Percentiles rank a stretch among this genome's conserved stretches.
These are phyloP conservation scores for Salix dunnii DNA, from an alignment of 345 rosid species.

Conservation along the genomic window DNA sequence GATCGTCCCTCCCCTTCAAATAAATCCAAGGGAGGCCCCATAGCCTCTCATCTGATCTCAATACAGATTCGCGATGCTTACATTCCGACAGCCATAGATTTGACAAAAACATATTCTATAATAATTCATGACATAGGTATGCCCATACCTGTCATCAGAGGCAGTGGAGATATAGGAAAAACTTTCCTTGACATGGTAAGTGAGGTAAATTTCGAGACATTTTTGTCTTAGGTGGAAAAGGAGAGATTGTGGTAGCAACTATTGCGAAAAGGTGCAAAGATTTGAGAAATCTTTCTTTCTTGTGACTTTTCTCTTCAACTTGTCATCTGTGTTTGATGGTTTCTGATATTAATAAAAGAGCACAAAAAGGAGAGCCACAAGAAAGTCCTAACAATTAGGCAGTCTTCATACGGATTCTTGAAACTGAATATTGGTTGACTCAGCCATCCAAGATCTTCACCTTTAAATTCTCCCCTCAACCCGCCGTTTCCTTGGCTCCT, in stretches of 20 bases:
- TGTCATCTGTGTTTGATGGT: constrained; percentile 51
- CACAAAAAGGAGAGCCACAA: constrained; percentile 39
- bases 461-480: constrained; percentile 52
- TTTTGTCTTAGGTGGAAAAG: constrained; percentile 50
- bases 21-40: constrained; percentile 38
- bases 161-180: constrained; percentile 32
- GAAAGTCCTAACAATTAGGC: constrained; percentile 47
- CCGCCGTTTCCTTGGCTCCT: constrained; percentile 38
- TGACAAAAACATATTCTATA: constrained; percentile 27
- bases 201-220: constrained; percentile 29
- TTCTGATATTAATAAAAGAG: constrained; percentile 38
- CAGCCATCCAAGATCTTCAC: constrained; percentile 39
- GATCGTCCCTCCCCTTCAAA: constrained; percentile 26
- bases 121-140: constrained; percentile 31
- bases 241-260: constrained; percentile 64
- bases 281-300: constrained; percentile 70
- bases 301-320: constrained; percentile 58
- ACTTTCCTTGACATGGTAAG: constrained; percentile 35
- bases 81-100: constrained; percentile 39
- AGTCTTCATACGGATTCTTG: constrained; percentile 68
- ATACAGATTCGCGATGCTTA: constrained; percentile 40
- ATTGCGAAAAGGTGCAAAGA: constrained; percentile 72
- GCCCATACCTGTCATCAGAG: constrained; percentile 37
- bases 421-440: constrained; percentile 57
- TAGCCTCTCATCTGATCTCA: constrained; percentile 43